Evolutionary conservation across 164 flowering plant genomes (phyloP).

Genomic region (Liriodendron chinense): DNA sequence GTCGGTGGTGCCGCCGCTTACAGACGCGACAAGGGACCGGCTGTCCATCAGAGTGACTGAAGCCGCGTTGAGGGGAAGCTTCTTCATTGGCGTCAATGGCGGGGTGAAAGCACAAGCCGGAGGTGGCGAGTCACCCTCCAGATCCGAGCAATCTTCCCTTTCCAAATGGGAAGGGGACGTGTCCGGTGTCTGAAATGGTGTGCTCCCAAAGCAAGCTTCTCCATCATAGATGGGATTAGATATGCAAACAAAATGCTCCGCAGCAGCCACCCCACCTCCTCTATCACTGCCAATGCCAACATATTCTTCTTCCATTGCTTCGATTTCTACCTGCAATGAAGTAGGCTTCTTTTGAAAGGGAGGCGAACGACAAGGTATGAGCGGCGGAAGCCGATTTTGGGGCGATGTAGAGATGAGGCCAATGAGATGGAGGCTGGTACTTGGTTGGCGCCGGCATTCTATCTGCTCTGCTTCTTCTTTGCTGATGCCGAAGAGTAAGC

Average conservation of each 20-base stretch:
- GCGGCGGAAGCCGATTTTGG: conserved; percentile 12
- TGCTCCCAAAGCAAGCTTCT: conserved; percentile 17
- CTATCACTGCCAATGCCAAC: conserved; percentile 1
- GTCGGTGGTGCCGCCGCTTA: conserved; percentile 40
- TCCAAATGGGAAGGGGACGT: conserved; percentile 72
- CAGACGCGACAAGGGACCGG: conserved; percentile 41
- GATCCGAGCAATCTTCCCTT: conserved; percentile 29
- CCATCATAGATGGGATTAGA: conserved; percentile 81
- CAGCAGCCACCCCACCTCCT: conserved; percentile 6
- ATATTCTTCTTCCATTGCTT: neutral
- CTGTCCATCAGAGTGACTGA: conserved; percentile 56
- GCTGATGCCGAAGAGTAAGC: conserved; percentile 51
- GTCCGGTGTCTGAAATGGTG: conserved; percentile 80
- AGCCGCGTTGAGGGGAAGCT: conserved; percentile 58
- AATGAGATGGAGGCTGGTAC: conserved; percentile 17
- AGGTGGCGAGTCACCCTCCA: conserved; percentile 22
- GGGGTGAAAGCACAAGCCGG: conserved; percentile 4
- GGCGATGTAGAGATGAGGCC: conserved; percentile 25
- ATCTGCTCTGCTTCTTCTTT: conserved; percentile 26
- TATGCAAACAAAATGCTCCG: conserved; percentile 57
- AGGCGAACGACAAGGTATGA: conserved; percentile 14
- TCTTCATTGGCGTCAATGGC: conserved; percentile 41
- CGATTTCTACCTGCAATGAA: neutral
- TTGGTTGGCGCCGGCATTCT: conserved; percentile 15
- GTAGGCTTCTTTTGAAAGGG: conserved; percentile 10